Percentiles rank a stretch among this genome's conserved stretches.
phyloP scores from a whole-genome alignment of 2,329 filamentous ascomycete species.

The Curvularia lunata region DNA sequence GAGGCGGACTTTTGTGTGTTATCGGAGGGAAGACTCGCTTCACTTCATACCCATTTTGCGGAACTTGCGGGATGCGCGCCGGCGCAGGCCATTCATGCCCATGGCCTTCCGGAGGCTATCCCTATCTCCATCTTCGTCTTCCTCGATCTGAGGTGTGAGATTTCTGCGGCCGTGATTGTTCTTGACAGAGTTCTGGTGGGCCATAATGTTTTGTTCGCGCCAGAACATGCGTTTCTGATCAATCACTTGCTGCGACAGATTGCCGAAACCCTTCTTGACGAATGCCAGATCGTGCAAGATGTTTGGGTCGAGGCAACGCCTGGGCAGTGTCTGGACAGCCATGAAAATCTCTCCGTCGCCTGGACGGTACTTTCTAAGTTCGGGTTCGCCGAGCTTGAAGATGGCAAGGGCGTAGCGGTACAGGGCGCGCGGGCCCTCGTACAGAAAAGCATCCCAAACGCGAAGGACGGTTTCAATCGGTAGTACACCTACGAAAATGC shows the following conservation, averaged over 20 bases:
- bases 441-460: slow-evolving; percentile 96
- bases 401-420: slow-evolving; percentile 91
- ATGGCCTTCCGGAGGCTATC: slow-evolving; percentile 29
- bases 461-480: slow-evolving; percentile 90
- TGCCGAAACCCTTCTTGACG: slow-evolving; percentile 77
- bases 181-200: slow-evolving; percentile 31
- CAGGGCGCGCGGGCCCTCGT: slow-evolving; percentile 90
- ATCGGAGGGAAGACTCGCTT: slow-evolving; percentile 1
- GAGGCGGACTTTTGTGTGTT: background rate
- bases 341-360: slow-evolving; percentile 97
- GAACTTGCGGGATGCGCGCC: slow-evolving; percentile 35
- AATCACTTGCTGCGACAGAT: slow-evolving; percentile 80
- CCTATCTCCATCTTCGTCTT: slow-evolving; percentile 29
- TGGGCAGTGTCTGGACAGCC: slow-evolving; percentile 85
- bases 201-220: slow-evolving; percentile 41
- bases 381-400: slow-evolving; percentile 83
- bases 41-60: slow-evolving; percentile 29
- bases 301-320: slow-evolving; percentile 82
- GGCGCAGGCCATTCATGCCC: slow-evolving; percentile 28
- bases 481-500: slow-evolving; percentile 88
- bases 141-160: slow-evolving; percentile 14
- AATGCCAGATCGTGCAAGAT: slow-evolving; percentile 82
- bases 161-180: slow-evolving; percentile 17
- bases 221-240: slow-evolving; percentile 68
- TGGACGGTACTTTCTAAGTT: slow-evolving; percentile 73